These are phyloP conservation scores for Meyerozyma sp. DNA, from an alignment of 1,139 yeast species.

Conservation along the genomic window DNA sequence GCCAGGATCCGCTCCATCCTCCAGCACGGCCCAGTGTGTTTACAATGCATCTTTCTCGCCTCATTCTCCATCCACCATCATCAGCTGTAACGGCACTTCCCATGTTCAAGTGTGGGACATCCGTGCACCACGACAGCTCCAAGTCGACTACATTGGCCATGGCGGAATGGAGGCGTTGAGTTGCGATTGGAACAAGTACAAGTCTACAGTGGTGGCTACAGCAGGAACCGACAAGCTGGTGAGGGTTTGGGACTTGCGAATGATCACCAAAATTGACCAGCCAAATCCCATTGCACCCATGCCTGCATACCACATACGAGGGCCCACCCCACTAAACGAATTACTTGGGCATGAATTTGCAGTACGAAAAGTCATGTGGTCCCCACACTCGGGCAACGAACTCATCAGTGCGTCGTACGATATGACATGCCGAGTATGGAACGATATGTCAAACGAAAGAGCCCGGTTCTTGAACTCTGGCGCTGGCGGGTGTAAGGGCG, in stretches of 20 bases:
- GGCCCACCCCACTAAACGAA: slow-evolving; percentile 72
- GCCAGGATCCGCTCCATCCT: slow-evolving; percentile 3
- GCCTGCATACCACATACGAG: slow-evolving; percentile 43
- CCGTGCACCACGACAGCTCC: slow-evolving; percentile 62
- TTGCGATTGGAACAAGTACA: slow-evolving; percentile 88
- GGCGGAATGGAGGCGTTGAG: slow-evolving; percentile 75
- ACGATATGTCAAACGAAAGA: slow-evolving; percentile 55
- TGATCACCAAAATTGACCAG: slow-evolving; percentile 45
- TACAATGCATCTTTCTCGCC: slow-evolving; percentile 85
- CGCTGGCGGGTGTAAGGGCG: slow-evolving; percentile 37
- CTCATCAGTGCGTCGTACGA: slow-evolving; percentile 81
- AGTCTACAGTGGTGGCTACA: slow-evolving; percentile 71
- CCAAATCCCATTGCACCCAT: slow-evolving; percentile 30
- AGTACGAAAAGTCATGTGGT: slow-evolving; percentile 76
- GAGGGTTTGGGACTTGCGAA: slow-evolving; percentile 83
- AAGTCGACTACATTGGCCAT: slow-evolving; percentile 62
- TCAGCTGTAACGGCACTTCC: slow-evolving; percentile 79
- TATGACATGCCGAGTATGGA: slow-evolving; percentile 88
- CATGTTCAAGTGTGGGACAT: slow-evolving; percentile 80
- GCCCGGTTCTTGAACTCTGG: slow-evolving; percentile 39
- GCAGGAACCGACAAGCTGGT: slow-evolving; percentile 87
- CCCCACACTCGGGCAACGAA: slow-evolving; percentile 76
- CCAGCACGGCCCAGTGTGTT: slow-evolving; percentile 47
- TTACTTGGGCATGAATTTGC: slow-evolving; percentile 88
- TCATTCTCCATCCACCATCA: slow-evolving; percentile 65